Evolutionary conservation across 805 yeast genomes (phyloP), one percentile per base, ranked within the genome.

Genomic region (Schwanniomyces sp.): DNA sequence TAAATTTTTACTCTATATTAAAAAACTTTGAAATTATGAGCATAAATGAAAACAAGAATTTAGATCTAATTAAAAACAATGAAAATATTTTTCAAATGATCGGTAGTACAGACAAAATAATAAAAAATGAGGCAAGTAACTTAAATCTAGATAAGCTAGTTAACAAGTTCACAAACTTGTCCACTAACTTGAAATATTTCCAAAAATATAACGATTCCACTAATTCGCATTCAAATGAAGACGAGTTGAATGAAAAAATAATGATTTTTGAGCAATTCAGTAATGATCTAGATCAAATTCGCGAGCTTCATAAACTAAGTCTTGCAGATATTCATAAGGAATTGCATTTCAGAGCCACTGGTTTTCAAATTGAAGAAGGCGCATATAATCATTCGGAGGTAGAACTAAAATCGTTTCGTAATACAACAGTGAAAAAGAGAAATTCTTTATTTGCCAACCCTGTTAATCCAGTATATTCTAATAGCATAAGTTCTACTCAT

Each of bases 201-300:
- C 59, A 66, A 42, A 70, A 70, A 41, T 73, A 71, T 52, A 66
- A 69, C 48, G 60, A 58, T 36, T 63, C 73, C 1, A 69, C 69
- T 1, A 21, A 27, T 10, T 21, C 11, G 27, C 28, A 45, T 45
- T 9, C 30, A 11, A 32, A 32, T 32, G 40, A 30, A 44, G 30
- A 69, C 21, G 76, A 72, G 44, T 47, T 61, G 21, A 61, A 64
- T 43, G 76, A 72, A 46, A 70, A 71, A 47, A 36, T 72, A 10
- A 46, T 62, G 48, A 73, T 72, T 2, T 71, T 70, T 47, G 55
- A 55, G 18, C 71, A 67, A 54, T 72, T 73, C 41, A 55, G 55
- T 25, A 62, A 61, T 7, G 78, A 73, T 28, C 37, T 73, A 3
- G 50, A 49, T 26, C 32, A 49, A 16, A 58, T 69, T 12, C 61